Base-by-base conservation (phyloP, 139 green algal species). In the Chlorella sp. region DNA sequence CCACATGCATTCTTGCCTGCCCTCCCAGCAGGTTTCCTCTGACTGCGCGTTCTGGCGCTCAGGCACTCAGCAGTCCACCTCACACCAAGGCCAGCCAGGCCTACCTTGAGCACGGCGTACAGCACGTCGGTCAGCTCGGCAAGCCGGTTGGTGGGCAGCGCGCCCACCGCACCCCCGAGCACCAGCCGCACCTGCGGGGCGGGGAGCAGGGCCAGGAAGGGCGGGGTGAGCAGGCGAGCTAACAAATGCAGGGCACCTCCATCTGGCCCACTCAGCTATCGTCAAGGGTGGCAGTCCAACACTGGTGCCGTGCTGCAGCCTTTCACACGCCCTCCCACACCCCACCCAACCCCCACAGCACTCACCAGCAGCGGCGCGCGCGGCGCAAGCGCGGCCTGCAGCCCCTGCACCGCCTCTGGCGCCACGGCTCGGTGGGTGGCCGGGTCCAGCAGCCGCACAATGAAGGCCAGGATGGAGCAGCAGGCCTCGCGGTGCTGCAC, bases 401-500 rank as follows among this genome's bases (percentile, higher is more conserved):
- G 83, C 43, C 82, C 46, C 40, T 65, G 41, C 2, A 84, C n/a
- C 2, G 82, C 83, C 30, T 89, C 67, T 2, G 73, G 48, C 8
- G 83, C 44, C 65, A 74, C 87, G 36, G 65, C 78, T 24, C 60
- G 34, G 32, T 75, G 46, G 8, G 82, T 87, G 67, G 74, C 81
- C 0, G 90, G 87, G 62, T 90, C 80, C 32, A 92, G 76, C 44
- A 95, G 86, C 8, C 90, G 85, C 48, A 84, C 54, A 7, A 97
- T 43, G 80, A 97, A 96, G 62, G 78, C 83, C n/a, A 95, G 85
- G 14, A 94, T 88, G 54, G 79, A 92, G 81, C 84, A 73, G 88
- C 93, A 95, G 24, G 94, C 94, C 78, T 97, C 94, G 7, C 93
- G 90, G 86, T 95, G 93, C 87, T 94, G 87, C 73, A 94, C 77